Evolutionary conservation across 345 rosid species (phyloP).

Genomic region (Eucalyptus shirleyi): DNA sequence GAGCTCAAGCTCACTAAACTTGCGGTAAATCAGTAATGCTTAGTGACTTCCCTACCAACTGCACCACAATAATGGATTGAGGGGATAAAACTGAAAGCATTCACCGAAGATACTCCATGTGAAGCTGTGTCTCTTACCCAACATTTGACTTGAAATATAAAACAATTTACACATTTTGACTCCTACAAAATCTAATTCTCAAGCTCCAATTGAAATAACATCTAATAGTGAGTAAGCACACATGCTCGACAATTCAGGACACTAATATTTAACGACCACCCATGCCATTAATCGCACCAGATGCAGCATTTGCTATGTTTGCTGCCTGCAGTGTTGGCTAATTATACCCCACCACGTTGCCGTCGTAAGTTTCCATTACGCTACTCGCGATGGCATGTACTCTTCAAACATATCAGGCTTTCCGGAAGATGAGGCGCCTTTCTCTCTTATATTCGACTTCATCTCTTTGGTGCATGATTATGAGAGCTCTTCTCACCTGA

Average conservation of each 20-base stretch:
- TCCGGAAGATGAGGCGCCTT: constrained; percentile 70
- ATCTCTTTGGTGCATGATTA: constrained; percentile 95
- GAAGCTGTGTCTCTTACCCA: background rate
- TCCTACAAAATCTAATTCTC: background rate
- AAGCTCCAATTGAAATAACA: background rate
- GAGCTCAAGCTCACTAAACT: background rate
- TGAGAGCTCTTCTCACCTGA: constrained; percentile 86
- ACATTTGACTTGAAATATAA: background rate
- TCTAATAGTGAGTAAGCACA: background rate
- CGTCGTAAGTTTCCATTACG: background rate
- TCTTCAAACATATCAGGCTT: constrained; percentile 15
- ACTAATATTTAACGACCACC: background rate
- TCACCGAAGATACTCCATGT: background rate
- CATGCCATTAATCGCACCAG: background rate
- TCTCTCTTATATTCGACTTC: constrained; percentile 93
- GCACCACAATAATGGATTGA: background rate
- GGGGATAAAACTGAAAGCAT: background rate
- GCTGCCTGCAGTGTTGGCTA: background rate
- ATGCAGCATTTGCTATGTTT: background rate
- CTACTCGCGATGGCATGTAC: background rate
- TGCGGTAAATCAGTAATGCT: background rate
- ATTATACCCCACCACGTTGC: background rate
- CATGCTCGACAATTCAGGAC: background rate
- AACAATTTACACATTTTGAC: background rate
- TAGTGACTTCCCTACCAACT: background rate